phyloP scores from a whole-genome alignment of 1,284 basidiomycete species.

The Boletus smithii region DNA sequence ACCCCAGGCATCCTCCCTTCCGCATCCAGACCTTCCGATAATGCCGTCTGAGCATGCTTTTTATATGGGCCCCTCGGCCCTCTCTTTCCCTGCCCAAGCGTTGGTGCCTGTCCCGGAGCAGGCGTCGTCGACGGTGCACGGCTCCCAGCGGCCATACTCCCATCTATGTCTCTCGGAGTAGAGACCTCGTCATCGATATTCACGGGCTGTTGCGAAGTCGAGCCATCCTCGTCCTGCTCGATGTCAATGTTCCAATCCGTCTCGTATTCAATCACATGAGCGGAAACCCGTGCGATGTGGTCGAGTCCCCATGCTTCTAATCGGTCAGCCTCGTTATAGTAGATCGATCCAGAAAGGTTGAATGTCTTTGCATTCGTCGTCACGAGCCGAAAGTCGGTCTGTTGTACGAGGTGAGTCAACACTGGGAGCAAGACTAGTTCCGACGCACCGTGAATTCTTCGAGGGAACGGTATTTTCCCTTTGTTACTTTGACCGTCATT shows the following conservation, averaged over 20 bases:
- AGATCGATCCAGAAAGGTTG: slow-evolving; percentile 69
- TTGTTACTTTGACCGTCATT: slow-evolving; percentile 63
- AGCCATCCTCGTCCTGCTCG: slow-evolving; percentile 61
- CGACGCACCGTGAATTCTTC: slow-evolving; percentile 70
- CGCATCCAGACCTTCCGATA: slow-evolving; percentile 58
- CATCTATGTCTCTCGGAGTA: slow-evolving; percentile 25
- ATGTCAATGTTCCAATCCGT: slow-evolving; percentile 79
- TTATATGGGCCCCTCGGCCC: slow-evolving; percentile 50
- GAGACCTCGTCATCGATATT: slow-evolving; percentile 32
- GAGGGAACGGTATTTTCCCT: slow-evolving; percentile 65
- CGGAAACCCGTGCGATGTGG: slow-evolving; percentile 63
- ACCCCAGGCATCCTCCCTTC: slow-evolving; percentile 71
- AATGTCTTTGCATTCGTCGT: slow-evolving; percentile 69
- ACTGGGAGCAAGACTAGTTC: neutral
- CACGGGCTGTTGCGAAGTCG: slow-evolving; percentile 34
- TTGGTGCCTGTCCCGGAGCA: slow-evolving; percentile 40
- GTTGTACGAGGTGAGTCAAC: neutral
- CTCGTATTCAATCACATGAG: slow-evolving; percentile 74
- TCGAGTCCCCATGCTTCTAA: slow-evolving; percentile 68
- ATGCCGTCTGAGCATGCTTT: slow-evolving; percentile 33
- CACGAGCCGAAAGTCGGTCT: slow-evolving; percentile 72
- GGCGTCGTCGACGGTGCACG: slow-evolving; percentile 23
- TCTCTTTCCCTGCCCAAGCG: slow-evolving; percentile 24
- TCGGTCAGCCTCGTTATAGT: slow-evolving; percentile 65
- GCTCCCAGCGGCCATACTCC: slow-evolving; percentile 25